Evolutionary conservation across 345 rosid genomes (phyloP).

Genomic region (Eucalyptus tenuipes): DNA sequence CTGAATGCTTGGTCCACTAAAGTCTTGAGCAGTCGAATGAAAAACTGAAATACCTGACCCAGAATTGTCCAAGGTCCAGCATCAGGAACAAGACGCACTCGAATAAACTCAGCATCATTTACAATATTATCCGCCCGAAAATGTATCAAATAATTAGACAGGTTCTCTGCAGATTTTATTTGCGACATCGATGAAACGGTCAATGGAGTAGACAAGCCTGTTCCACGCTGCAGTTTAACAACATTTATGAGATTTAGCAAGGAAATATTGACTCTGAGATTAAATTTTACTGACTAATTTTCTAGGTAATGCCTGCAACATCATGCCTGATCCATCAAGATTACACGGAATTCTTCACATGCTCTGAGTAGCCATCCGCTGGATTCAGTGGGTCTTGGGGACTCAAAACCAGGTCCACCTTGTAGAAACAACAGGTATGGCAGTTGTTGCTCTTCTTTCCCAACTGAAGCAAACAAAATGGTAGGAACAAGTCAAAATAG

Average conservation of each 20-base stretch:
- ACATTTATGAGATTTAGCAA: neutral
- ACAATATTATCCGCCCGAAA: conserved; percentile 90
- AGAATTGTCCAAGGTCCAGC: conserved; percentile 74
- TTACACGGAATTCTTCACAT: conserved; percentile 80
- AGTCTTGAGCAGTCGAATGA: neutral
- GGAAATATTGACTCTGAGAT: neutral
- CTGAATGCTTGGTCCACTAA: neutral
- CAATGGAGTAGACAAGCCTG: conserved; percentile 82
- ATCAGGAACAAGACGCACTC: conserved; percentile 65
- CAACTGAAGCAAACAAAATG: conserved; percentile 24
- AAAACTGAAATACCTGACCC: conserved; percentile 55
- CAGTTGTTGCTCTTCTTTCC: conserved; percentile 64
- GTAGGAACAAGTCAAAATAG: neutral
- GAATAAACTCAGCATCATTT: conserved; percentile 80
- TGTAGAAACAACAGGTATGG: conserved; percentile 75
- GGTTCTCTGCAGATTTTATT: conserved; percentile 41
- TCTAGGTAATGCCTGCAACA: neutral
- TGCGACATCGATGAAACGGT: conserved; percentile 81
- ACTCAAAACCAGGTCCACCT: conserved; percentile 96
- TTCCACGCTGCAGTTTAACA: conserved; percentile 69
- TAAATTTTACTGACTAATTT: neutral
- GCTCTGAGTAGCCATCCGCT: conserved; percentile 82
- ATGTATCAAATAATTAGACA: conserved; percentile 57
- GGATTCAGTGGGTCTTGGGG: conserved; percentile 74
- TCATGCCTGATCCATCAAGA: conserved; percentile 86